These are phyloP conservation scores for Rosa multiflora DNA, from an alignment of 306 rosid species.

Conservation along the genomic window DNA sequence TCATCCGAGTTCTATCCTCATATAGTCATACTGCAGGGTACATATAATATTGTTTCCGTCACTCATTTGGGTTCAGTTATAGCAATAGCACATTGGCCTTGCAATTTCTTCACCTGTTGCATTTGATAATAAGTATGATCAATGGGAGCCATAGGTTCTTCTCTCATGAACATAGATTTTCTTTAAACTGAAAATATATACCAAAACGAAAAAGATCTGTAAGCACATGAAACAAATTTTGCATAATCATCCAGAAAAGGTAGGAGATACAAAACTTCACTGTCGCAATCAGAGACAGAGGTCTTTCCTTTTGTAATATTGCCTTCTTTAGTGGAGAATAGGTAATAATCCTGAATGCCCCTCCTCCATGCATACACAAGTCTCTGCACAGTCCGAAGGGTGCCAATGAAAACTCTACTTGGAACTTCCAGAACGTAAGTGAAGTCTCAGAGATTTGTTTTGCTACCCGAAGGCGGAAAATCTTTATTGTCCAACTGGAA, in stretches of 20 bases:
- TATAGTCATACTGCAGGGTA: too few relatives aligned
- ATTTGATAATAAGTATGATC: neutral
- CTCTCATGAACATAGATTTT: neutral
- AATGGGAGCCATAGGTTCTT: neutral
- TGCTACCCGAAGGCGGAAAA: conserved; percentile 18
- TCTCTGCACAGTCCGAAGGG: neutral
- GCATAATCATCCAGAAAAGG: neutral
- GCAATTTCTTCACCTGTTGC: neutral
- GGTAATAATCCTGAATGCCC: neutral
- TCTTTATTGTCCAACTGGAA: conserved; percentile 26
- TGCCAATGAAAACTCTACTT: neutral
- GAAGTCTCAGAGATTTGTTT: neutral
- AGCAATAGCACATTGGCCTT: neutral
- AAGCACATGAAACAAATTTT: neutral
- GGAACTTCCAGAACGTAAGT: too few relatives aligned
- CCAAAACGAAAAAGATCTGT: neutral
- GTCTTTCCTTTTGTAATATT: neutral
- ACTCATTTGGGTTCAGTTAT: neutral
- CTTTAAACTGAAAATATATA: neutral
- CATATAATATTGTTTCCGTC: too few relatives aligned
- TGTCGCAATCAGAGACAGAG: neutral
- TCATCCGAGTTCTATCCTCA: neutral
- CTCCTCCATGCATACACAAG: neutral
- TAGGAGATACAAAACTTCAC: neutral
- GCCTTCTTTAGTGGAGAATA: neutral